These are phyloP conservation scores for Phylloporus gajari DNA, from an alignment of 1,284 basidiomycete genomes.

Conservation along the genomic window DNA sequence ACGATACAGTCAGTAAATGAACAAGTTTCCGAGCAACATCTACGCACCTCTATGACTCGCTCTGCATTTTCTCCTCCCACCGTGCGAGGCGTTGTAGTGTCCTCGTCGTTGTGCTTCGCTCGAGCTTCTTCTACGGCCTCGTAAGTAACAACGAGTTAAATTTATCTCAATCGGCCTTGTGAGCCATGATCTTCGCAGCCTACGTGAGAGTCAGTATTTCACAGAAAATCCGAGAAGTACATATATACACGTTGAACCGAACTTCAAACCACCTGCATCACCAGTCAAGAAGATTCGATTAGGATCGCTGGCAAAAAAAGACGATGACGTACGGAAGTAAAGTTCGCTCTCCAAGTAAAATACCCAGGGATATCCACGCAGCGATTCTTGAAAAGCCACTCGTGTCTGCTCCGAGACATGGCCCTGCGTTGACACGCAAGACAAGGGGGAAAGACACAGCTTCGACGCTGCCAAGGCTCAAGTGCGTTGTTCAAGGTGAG, in stretches of 20 bases:
- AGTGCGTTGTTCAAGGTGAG: conserved; percentile 40
- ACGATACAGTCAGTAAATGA: background rate
- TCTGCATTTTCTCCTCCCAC: background rate
- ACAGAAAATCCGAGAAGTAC: too few relatives aligned
- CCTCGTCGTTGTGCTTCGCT: background rate
- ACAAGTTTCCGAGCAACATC: background rate
- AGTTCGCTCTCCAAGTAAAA: too few relatives aligned
- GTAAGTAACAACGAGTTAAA: conserved; percentile 12
- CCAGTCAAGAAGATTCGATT: too few relatives aligned
- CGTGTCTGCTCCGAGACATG: background rate
- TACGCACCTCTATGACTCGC: conserved; percentile 19
- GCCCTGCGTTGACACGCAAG: conserved; percentile 19
- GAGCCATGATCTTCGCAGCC: too few relatives aligned
- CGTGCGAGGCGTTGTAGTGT: background rate
- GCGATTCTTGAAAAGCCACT: too few relatives aligned
- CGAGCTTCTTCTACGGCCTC: background rate
- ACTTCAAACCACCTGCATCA: too few relatives aligned
- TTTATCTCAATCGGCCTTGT: conserved; percentile 28
- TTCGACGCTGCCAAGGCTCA: conserved; percentile 41
- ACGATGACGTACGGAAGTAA: too few relatives aligned
- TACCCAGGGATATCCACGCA: too few relatives aligned
- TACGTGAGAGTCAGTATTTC: too few relatives aligned
- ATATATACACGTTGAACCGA: too few relatives aligned
- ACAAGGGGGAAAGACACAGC: conserved; percentile 33
- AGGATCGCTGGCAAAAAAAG: too few relatives aligned